A percentile compares a stretch with the other conserved stretches of the same genome.
Conservation (phyloP, 441 rosid species). For the Eugenia klotzschiana region DNA sequence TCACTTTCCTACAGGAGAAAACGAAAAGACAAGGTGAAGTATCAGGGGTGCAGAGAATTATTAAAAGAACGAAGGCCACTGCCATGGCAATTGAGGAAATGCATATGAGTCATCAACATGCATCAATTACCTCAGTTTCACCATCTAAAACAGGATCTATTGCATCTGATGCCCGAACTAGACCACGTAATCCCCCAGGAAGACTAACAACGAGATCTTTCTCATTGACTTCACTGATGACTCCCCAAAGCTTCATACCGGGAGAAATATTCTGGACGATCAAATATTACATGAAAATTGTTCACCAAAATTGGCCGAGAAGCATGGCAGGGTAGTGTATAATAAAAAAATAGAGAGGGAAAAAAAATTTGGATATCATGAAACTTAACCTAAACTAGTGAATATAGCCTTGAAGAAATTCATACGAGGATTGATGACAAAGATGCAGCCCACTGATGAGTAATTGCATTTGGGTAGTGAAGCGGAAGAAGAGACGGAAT, state of each 20-base stretch:
- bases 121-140: slow-evolving; percentile 42
- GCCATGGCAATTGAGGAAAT: neutral
- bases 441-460: neutral
- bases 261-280: slow-evolving; percentile 69
- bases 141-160: slow-evolving; percentile 47
- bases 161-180: slow-evolving; percentile 74
- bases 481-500: neutral
- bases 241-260: slow-evolving; percentile 97
- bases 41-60: neutral
- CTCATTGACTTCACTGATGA: slow-evolving; percentile 82
- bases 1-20: slow-evolving; percentile 37
- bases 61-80: neutral
- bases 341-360: neutral
- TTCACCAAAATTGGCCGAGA: neutral
- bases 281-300: neutral
- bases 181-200: slow-evolving; percentile 89
- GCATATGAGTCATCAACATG: neutral
- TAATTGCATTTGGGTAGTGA: neutral
- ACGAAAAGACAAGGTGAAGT: neutral
- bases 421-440: neutral
- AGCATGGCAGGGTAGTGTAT: neutral
- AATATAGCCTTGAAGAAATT: neutral
- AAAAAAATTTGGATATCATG: neutral
- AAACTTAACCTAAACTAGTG: neutral
- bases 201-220: slow-evolving; percentile 86